A percentile compares a stretch with the other conserved stretches of the same genome.
These are phyloP conservation scores for Gossypium rotundifolium DNA, from an alignment of 345 rosid species.

Conservation along the genomic window DNA sequence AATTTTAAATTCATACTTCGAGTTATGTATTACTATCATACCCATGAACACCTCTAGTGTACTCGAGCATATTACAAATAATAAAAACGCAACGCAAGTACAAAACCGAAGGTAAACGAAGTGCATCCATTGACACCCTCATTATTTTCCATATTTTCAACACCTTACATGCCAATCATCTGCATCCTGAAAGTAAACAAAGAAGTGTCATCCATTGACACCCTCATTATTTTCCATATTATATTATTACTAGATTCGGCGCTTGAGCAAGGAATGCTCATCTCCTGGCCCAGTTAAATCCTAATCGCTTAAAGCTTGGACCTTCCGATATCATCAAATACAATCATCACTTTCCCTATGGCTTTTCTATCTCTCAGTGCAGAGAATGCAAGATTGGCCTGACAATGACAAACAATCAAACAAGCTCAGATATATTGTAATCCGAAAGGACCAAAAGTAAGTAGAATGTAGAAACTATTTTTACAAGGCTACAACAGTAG, in stretches of 20 bases:
- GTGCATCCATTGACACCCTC: neutral
- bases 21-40: too few relatives aligned
- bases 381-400: slow-evolving; percentile 82
- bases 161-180: too few relatives aligned
- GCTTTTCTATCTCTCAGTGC: slow-evolving; percentile 81
- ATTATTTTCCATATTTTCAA: neutral
- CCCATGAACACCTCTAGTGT: too few relatives aligned
- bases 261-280: neutral
- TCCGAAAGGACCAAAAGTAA: neutral
- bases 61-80: neutral
- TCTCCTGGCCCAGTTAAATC: neutral
- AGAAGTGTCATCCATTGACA: neutral
- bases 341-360: slow-evolving; percentile 83
- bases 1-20: too few relatives aligned
- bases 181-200: neutral
- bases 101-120: neutral
- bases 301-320: slow-evolving; percentile 54
- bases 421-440: neutral
- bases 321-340: slow-evolving; percentile 34
- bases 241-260: neutral
- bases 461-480: neutral
- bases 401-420: slow-evolving; percentile 21
- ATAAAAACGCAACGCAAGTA: neutral
- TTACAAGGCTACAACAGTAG: neutral
- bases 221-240: neutral